Percentiles rank a stretch among this genome's conserved stretches.
These are phyloP conservation scores for Acephala macrosclerotiorum DNA, from an alignment of 2,329 filamentous ascomycete species.

Conservation along the genomic window DNA sequence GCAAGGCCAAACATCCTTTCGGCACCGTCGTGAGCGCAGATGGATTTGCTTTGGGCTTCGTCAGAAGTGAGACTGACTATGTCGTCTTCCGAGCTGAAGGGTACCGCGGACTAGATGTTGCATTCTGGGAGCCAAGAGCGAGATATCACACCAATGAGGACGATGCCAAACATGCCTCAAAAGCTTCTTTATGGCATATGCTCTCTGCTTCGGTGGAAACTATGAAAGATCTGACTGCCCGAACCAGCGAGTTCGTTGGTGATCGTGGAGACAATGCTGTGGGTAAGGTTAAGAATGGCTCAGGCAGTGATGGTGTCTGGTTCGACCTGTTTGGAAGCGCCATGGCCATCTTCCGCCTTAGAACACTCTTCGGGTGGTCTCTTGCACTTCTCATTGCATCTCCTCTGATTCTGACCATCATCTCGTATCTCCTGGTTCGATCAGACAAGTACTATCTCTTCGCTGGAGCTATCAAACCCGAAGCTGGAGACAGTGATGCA, in stretches of 20 bases:
- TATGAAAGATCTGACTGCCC: constrained; percentile 72
- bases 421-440: constrained; percentile 73
- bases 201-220: constrained; percentile 83
- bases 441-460: constrained; percentile 91
- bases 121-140: constrained; percentile 86
- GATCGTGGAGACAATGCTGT: constrained; percentile 59
- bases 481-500: constrained; percentile 64
- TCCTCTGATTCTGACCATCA: constrained; percentile 74
- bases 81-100: constrained; percentile 82
- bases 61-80: constrained; percentile 91
- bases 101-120: constrained; percentile 87
- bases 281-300: constrained; percentile 71
- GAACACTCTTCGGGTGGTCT: constrained; percentile 87
- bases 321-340: constrained; percentile 87
- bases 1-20: constrained; percentile 76
- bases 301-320: constrained; percentile 79
- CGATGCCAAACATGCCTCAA: constrained; percentile 79
- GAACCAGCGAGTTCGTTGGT: constrained; percentile 71
- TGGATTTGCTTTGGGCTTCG: constrained; percentile 79
- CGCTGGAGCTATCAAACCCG: constrained; percentile 64
- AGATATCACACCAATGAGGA: constrained; percentile 94
- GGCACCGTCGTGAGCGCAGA: constrained; percentile 84
- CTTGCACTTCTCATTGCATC: constrained; percentile 82
- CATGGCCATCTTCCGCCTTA: constrained; percentile 81
- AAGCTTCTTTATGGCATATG: constrained; percentile 88